Base-by-base conservation (phyloP, 1,284 basidiomycete species). In the Pascua sp. region DNA sequence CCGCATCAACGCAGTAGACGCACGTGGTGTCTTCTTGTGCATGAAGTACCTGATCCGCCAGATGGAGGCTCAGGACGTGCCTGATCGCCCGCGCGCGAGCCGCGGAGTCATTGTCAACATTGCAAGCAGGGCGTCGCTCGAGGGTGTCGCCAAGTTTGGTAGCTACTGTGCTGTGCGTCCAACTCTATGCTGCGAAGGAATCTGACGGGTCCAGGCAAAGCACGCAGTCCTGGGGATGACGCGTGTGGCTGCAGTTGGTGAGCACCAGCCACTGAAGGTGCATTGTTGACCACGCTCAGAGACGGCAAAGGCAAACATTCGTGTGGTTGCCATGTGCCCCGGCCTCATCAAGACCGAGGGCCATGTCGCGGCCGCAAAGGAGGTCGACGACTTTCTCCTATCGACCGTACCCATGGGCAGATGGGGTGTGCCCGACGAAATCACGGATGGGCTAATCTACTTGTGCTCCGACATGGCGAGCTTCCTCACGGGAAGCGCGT, bases 391-490 rank as follows among this genome's bases (percentile, higher is more conserved):
- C 11, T 56, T 64, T 50, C 65, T 65, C 50, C 65, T 32, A n/a
- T 17, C n/a, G 7, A 2, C 15, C 38, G 57, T 52, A 17, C 56
- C 69, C 12, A 68, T 69, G 66, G 55, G 59, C 15, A 49, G 69
- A 16, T 61, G 61, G 49, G 69, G 64, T 1, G 57, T 46, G 42
- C 53, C 63, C 13, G 67, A 66, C 37, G 69, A 71, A 53, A 53
- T 71, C n/a, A 67, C 69, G 2, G 69, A 71, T 58, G 61, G 64
- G 13, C 52, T 61, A 15, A 42, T 67, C n/a, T 71, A 69, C 56
- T 49, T 71, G 37, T 51, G 36, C 17, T 56, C 56, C 42, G 64
- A 67, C 49, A 63, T 63, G 49, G 64, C 66, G 18, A 65, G 63
- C 44, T 71, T 68, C 40, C 67, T 69, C 0, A 68, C 67, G 32